Evolutionary conservation across 1,284 basidiomycete genomes (phyloP).

Genomic region (Stereum hirsutum): DNA sequence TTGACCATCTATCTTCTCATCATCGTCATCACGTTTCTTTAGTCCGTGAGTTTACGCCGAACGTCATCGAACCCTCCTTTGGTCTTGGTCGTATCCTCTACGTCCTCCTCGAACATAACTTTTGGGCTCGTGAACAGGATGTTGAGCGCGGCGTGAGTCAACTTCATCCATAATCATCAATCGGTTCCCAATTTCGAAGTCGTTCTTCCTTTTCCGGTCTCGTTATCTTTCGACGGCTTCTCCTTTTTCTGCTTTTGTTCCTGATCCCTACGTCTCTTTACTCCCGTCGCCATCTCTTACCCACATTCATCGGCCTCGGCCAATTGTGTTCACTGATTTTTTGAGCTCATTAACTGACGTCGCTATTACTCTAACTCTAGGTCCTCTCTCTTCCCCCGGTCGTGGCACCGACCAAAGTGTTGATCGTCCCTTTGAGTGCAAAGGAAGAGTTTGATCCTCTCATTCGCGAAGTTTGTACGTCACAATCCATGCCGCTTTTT

Average conservation of each 20-base stretch:
- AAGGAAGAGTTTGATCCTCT: constrained; percentile 82
- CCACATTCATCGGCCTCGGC: too few species aligned
- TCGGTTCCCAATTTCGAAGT: too few species aligned
- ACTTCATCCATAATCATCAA: too few species aligned
- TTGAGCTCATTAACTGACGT: background rate
- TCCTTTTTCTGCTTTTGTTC: background rate
- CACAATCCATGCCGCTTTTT: constrained; percentile 2
- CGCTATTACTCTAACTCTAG: too few species aligned
- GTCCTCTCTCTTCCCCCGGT: constrained; percentile 85
- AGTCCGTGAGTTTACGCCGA: constrained; percentile 94
- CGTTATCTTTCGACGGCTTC: background rate
- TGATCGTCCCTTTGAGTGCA: constrained; percentile 93
- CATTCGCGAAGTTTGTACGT: constrained; percentile 86
- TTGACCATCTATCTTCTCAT: background rate
- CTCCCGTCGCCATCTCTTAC: too few species aligned
- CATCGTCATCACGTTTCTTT: constrained; percentile 4
- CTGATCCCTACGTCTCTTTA: too few species aligned
- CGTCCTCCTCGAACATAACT: constrained; percentile 90
- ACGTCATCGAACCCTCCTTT: constrained; percentile 99
- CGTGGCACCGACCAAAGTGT: constrained; percentile 94
- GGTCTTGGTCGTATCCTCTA: constrained; percentile 97
- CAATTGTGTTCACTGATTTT: background rate
- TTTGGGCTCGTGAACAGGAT: constrained; percentile 92
- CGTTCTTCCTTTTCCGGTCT: background rate
- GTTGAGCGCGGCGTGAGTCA: constrained; percentile 74